A percentile compares a stretch with the other conserved stretches of the same genome.
phyloP scores from a whole-genome alignment of 306 rosid species.

The Quercus aquifolioides region DNA sequence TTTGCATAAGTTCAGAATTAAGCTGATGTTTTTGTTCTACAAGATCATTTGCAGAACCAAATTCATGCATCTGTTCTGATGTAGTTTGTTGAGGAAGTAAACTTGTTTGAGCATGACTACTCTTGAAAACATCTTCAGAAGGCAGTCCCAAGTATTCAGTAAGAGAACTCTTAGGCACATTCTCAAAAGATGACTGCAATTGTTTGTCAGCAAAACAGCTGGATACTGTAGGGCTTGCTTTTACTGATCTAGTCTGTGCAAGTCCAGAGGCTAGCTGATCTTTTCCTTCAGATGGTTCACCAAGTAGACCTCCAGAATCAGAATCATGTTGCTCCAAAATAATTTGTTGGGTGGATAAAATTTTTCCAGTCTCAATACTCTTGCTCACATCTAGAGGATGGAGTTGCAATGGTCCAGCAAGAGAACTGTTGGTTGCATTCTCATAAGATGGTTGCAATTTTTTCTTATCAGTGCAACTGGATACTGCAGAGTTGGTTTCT shows the following conservation, averaged over 20 bases:
- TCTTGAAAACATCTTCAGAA: not conserved
- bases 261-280: not conserved
- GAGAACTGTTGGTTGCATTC: not conserved
- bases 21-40: not conserved
- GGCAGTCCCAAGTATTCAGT: not conserved
- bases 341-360: not conserved
- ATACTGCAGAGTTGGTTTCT: slow-evolving; percentile 15
- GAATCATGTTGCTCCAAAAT: not conserved
- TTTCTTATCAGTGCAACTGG: not conserved
- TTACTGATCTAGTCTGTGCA: not conserved
- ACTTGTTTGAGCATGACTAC: not conserved
- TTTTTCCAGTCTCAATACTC: not conserved
- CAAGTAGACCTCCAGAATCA: not conserved
- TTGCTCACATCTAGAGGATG: not conserved
- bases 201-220: not conserved
- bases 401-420: not conserved
- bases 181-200: not conserved
- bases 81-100: not conserved
- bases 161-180: not conserved
- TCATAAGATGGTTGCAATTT: not conserved
- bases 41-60: not conserved
- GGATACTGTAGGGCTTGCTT: not conserved
- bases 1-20: not conserved
- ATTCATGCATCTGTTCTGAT: not conserved
- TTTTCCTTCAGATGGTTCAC: slow-evolving; percentile 1